A percentile compares a stretch with the other conserved stretches of the same genome.
Evolutionary conservation across 2,329 filamentous ascomycete species (phyloP).

Genomic region (Cadophora sp.): DNA sequence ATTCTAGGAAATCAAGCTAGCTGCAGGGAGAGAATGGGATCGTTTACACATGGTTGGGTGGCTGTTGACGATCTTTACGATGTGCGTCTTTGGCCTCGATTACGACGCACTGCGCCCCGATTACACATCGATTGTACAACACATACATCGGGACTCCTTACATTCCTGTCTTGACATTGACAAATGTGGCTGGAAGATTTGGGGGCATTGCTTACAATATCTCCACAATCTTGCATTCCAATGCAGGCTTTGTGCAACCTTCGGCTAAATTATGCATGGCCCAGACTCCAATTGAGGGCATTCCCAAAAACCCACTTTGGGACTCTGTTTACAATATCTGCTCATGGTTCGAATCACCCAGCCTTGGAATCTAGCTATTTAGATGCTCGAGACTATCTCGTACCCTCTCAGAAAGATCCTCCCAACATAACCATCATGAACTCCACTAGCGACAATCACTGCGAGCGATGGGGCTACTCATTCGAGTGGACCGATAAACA

Average conservation of each 20-base stretch:
- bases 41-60: not conserved
- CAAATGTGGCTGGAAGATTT: not conserved
- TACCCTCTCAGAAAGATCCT: not conserved
- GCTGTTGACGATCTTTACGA: not conserved
- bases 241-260: not conserved
- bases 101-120: not conserved
- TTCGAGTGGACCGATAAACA: conserved; percentile 16
- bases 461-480: conserved; percentile 15
- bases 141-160: not conserved
- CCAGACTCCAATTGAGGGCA: not conserved
- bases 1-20: not conserved
- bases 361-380: not conserved
- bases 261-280: not conserved
- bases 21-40: not conserved
- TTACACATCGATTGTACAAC: not conserved
- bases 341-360: not conserved
- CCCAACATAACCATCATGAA: not conserved
- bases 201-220: not conserved
- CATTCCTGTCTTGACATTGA: not conserved
- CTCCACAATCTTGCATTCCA: not conserved
- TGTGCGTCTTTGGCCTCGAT: not conserved
- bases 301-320: not conserved
- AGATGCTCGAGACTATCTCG: not conserved
- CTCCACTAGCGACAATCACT: not conserved
- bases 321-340: not conserved